Base-by-base conservation (phyloP, 148 eudicot species). In the Rhododendron ovatum region DNA sequence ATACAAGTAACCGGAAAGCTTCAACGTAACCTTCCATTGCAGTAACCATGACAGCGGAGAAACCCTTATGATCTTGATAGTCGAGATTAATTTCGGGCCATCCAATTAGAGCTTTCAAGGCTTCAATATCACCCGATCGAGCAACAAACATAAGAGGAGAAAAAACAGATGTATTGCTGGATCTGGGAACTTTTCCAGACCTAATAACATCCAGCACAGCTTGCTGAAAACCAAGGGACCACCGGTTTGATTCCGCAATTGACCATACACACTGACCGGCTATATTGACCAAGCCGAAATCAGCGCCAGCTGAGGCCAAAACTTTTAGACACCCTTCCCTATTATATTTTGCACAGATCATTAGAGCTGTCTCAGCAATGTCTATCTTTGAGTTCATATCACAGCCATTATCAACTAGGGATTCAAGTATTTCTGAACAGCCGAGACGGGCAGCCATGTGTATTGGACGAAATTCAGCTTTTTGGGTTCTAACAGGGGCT, bases 361-460 rank as follows among this genome's bases (percentile, higher is more conserved):
- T 94, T 22, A 93, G 88, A 83, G 98, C 94, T 4, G 98, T 96
- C 20, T 95, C 98, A 26, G 94, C 98, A 3, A 88, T 74, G 61
- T 88, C 88, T n/a, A 96, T 92, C 84, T 37, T 89, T 1, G 98
- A 91, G 88, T 95, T 89, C 39, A 96, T 39, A 69, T 96, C 94
- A 85, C 96, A 91, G 4, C 95, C 95, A 65, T 91, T 90, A 37
- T 93, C 92, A 63, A 96, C 87, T 11, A 96, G 85, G 86, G 88
- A 83, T 69, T 87, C 89, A 53, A 95, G 90, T 73, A 93, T 83
- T 13, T 89, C 63, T 41, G 92, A 63, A 3, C 55, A 67, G 33
- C 99, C 98, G 37, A 93, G 93, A 13, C 98, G 95, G 41, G 94
- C 92, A 85, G 99, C 94, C 93, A 96, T 89, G 88, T 96, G 99